Conservation (phyloP, 345 rosid genomes). For the Draba incana region DNA sequence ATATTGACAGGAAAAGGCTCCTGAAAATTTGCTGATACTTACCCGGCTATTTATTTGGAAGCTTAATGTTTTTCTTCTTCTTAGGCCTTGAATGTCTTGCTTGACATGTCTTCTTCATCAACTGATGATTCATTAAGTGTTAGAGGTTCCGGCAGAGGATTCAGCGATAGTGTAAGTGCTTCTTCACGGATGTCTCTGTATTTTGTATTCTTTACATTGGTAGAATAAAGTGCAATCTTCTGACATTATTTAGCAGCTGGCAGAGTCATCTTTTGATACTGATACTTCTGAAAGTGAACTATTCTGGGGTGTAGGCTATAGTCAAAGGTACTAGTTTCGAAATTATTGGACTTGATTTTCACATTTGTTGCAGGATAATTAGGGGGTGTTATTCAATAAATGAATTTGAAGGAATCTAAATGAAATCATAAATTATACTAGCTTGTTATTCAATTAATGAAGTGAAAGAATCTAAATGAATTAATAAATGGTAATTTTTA, state of each 20-base stretch:
- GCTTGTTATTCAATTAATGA: no score
- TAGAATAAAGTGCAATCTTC: conserved; percentile 20
- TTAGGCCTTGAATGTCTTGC: conserved; percentile 78
- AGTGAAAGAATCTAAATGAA: no score
- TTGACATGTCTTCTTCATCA: conserved; percentile 67
- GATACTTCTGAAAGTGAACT: conserved; percentile 63
- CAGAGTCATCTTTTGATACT: conserved; percentile 56
- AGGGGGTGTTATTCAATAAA: no score
- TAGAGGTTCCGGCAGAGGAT: conserved; percentile 39
- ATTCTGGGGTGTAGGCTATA: conserved; percentile 53
- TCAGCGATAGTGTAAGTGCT: conserved; percentile 59
- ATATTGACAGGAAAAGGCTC: conserved; percentile 25
- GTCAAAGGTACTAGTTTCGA: conserved; percentile 54
- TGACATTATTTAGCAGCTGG: conserved; percentile 51
- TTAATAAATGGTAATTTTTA: no score
- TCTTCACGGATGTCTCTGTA: background rate
- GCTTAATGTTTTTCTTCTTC: conserved; percentile 39
- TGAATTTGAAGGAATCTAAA: no score
- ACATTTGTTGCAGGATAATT: conserved; percentile 2
- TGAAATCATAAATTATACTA: no score
- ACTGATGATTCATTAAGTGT: conserved; percentile 47
- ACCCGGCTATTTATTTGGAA: conserved; percentile 23
- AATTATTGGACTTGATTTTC: conserved; percentile 8
- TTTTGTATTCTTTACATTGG: background rate
- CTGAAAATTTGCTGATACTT: conserved; percentile 34